Percentiles rank a stretch among this genome's conserved stretches.
phyloP scores from a whole-genome alignment of 2,329 filamentous ascomycete genomes.

The Verticillium longisporum region DNA sequence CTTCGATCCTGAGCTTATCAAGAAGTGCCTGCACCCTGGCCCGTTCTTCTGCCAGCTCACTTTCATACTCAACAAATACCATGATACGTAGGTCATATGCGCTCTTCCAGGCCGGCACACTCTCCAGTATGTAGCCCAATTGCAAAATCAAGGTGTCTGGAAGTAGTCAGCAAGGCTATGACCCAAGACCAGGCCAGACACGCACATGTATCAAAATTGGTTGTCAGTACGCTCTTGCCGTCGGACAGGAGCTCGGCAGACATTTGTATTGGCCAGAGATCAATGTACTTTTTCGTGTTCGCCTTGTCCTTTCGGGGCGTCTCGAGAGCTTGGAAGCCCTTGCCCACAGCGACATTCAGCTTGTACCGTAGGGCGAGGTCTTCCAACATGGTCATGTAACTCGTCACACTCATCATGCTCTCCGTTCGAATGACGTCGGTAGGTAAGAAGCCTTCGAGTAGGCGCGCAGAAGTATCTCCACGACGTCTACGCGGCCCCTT shows the following conservation, averaged over 20 bases:
- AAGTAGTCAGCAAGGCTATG: slow-evolving; percentile 7
- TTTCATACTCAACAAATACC: slow-evolving; percentile 86
- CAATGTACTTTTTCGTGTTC: slow-evolving; percentile 70
- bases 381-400: slow-evolving; percentile 77
- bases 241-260: slow-evolving; percentile 71
- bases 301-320: slow-evolving; percentile 54
- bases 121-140: slow-evolving; percentile 76
- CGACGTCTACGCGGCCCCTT: slow-evolving; percentile 31
- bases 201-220: slow-evolving; percentile 85
- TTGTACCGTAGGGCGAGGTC: slow-evolving; percentile 71
- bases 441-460: slow-evolving; percentile 54
- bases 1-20: slow-evolving; percentile 75
- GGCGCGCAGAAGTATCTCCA: slow-evolving; percentile 47
- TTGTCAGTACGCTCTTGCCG: slow-evolving; percentile 64
- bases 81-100: slow-evolving; percentile 67
- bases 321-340: slow-evolving; percentile 71
- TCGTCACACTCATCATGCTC: slow-evolving; percentile 60
- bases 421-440: slow-evolving; percentile 65
- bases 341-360: slow-evolving; percentile 79
- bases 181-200: slow-evolving; percentile 1
- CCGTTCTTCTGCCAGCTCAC: slow-evolving; percentile 72
- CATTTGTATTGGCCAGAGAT: slow-evolving; percentile 92
- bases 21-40: slow-evolving; percentile 65
- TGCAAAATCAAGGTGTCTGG: slow-evolving; percentile 73
- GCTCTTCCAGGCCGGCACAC: slow-evolving; percentile 73